Evolutionary conservation across 2,329 filamentous ascomycete genomes (phyloP).

Genomic region (Polychaeton citri): DNA sequence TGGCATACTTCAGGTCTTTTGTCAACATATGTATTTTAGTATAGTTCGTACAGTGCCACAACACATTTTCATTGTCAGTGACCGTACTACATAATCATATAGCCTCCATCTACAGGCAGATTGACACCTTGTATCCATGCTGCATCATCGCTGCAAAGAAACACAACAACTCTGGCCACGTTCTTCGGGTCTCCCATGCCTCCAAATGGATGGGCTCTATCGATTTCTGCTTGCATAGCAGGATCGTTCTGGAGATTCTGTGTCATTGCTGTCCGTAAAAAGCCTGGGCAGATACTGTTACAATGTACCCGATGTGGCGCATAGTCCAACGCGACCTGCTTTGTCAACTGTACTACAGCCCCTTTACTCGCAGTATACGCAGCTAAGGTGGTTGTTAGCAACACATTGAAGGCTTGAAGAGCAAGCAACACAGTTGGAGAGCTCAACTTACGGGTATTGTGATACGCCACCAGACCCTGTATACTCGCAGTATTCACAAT

Average conservation of each 20-base stretch:
- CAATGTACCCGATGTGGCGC: conserved; percentile 27
- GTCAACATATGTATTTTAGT: too few relatives aligned
- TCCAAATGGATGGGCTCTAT: conserved; percentile 21
- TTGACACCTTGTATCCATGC: conserved; percentile 33
- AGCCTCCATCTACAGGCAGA: conserved; percentile 33
- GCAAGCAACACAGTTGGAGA: not conserved
- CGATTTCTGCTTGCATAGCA: conserved; percentile 12
- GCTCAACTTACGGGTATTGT: conserved; percentile 14
- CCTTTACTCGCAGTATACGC: conserved; percentile 36
- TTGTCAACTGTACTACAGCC: conserved; percentile 33
- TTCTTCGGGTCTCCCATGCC: conserved; percentile 21
- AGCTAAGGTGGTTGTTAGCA: conserved; percentile 9
- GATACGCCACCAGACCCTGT: conserved; percentile 20
- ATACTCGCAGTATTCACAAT: conserved; percentile 26
- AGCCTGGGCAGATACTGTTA: conserved; percentile 31
- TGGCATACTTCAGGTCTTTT: too few relatives aligned
- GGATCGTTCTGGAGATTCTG: conserved; percentile 23
- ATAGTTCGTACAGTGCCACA: too few relatives aligned
- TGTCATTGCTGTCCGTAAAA: conserved; percentile 22
- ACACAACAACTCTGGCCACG: conserved; percentile 32
- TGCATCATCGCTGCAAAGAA: conserved; percentile 33
- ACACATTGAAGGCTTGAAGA: not conserved
- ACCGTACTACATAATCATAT: conserved; percentile 23
- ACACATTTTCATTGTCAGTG: not conserved
- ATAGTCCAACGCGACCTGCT: conserved; percentile 32